phyloP scores from a whole-genome alignment of 805 yeast species.

The Candida odintsovae region DNA sequence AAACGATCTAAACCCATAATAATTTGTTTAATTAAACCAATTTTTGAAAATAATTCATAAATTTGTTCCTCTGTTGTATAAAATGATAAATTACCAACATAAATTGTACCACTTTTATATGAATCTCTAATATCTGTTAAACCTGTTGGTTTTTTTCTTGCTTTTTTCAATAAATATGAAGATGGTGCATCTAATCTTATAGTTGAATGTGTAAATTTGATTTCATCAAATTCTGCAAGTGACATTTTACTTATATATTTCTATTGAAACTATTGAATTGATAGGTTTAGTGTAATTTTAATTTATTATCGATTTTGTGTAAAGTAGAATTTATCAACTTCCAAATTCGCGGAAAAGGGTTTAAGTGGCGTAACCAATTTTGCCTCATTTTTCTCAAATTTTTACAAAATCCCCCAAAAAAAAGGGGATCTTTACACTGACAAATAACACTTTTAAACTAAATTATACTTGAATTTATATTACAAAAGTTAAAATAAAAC shows the following conservation, averaged over 20 bases:
- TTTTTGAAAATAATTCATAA: slow-evolving; percentile 73
- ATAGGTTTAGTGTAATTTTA: too few species aligned
- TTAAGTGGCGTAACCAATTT: too few species aligned
- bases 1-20: slow-evolving; percentile 94
- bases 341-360: background rate
- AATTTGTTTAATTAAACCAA: slow-evolving; percentile 68
- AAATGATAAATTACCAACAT: slow-evolving; percentile 86
- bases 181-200: slow-evolving; percentile 70
- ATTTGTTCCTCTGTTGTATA: slow-evolving; percentile 95
- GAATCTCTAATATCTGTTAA: slow-evolving; percentile 62
- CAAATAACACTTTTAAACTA: too few species aligned
- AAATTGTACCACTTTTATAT: slow-evolving; percentile 66
- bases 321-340: too few species aligned
- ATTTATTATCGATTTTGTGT: background rate
- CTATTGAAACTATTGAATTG: too few species aligned
- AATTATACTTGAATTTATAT: too few species aligned
- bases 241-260: slow-evolving; percentile 23
- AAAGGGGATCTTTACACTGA: too few species aligned
- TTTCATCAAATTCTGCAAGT: slow-evolving; percentile 45
- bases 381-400: background rate
- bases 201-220: slow-evolving; percentile 57
- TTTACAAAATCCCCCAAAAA: background rate
- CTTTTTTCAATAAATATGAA: slow-evolving; percentile 59
- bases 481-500: too few species aligned
- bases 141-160: slow-evolving; percentile 40